Evolutionary conservation across 768 basidiomycete genomes (phyloP).

Genomic region (Amanita polypyramis): DNA sequence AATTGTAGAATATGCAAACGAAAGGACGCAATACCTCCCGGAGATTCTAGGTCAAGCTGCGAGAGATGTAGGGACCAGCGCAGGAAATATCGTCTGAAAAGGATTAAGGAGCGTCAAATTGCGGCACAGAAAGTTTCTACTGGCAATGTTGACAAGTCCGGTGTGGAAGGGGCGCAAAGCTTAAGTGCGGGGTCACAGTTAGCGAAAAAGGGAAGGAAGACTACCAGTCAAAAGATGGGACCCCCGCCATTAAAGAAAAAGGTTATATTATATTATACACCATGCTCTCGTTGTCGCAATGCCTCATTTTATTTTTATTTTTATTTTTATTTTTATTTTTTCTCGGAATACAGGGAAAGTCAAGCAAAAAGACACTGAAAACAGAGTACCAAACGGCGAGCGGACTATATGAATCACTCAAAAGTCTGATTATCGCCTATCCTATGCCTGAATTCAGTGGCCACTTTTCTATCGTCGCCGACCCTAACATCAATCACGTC

Average conservation of each 20-base stretch:
- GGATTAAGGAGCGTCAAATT: not conserved
- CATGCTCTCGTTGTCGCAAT: not conserved
- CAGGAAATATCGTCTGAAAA: not conserved
- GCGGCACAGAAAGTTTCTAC: not conserved
- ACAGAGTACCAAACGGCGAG: not conserved
- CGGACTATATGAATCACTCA: not conserved
- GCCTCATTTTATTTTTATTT: too few species aligned
- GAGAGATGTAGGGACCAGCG: not conserved
- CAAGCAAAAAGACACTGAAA: not conserved
- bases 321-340: too few species aligned
- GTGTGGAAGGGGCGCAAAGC: not conserved
- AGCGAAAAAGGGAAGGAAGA: not conserved
- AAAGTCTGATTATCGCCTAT: not conserved
- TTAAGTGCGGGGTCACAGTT: too few species aligned
- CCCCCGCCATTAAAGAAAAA: not conserved
- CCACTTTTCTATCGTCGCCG: not conserved
- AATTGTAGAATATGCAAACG: not conserved
- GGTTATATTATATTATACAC: not conserved
- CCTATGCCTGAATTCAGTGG: not conserved
- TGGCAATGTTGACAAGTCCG: not conserved
- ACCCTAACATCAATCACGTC: not conserved
- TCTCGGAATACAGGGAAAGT: not conserved
- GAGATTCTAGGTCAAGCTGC: not conserved
- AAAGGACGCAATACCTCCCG: slow-evolving; percentile 1
- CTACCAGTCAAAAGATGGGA: too few species aligned